A percentile compares a stretch with the other conserved stretches of the same genome.
phyloP scores from a whole-genome alignment of 78 protist genomes.

The Acrasis kona region DNA sequence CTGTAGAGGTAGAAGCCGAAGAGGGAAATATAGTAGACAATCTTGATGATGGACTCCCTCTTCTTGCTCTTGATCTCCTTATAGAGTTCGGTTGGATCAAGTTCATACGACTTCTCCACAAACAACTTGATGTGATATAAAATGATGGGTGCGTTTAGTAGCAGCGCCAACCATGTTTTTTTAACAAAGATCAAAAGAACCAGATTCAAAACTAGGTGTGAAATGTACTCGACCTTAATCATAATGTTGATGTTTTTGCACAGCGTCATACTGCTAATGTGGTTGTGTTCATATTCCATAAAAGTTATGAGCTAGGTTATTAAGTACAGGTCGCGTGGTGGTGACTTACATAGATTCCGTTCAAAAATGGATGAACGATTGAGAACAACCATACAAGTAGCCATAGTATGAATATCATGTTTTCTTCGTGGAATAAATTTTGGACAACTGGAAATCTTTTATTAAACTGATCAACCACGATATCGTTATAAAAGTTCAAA shows the following conservation, averaged over 20 bases:
- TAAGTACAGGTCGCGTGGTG: neutral
- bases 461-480: too few relatives aligned
- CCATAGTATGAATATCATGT: conserved; percentile 1
- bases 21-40: neutral
- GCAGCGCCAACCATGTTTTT: neutral
- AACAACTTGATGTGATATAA: neutral
- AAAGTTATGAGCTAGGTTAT: neutral
- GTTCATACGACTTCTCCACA: neutral
- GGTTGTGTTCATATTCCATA: neutral
- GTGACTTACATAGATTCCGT: neutral
- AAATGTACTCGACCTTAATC: neutral
- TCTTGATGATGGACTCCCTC: neutral
- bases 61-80: neutral
- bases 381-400: neutral
- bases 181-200: neutral
- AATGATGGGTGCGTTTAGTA: neutral
- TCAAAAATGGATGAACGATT: neutral
- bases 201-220: neutral
- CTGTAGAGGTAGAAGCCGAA: neutral
- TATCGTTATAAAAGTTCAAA: too few relatives aligned
- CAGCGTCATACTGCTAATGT: neutral
- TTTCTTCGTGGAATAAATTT: too few relatives aligned
- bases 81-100: neutral
- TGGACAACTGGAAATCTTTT: too few relatives aligned
- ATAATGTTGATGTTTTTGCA: neutral